These are phyloP conservation scores for Lipomyces mesembrius DNA, from an alignment of 805 yeast genomes.

Conservation along the genomic window DNA sequence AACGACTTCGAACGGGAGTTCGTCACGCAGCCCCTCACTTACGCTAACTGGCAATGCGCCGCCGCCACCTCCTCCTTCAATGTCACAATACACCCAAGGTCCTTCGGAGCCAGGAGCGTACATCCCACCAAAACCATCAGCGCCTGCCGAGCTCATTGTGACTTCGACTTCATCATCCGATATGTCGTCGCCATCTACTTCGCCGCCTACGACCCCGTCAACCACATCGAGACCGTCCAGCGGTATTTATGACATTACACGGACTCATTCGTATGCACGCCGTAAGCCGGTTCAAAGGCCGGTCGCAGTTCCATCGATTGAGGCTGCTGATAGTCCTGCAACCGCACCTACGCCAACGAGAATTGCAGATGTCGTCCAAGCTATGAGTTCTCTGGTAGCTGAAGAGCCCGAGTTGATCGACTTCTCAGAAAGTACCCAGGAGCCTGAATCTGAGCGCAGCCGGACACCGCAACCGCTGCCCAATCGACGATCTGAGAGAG, in stretches of 20 bases:
- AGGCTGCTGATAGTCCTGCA: neutral
- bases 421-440: neutral
- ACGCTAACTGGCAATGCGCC: slow-evolving; percentile 5
- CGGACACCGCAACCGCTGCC: neutral
- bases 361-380: neutral
- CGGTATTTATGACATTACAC: neutral
- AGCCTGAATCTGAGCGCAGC: neutral
- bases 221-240: slow-evolving; percentile 5
- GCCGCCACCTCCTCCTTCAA: slow-evolving; percentile 27
- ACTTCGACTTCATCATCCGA: neutral
- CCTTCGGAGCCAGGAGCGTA: slow-evolving; percentile 24
- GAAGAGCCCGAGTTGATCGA: slow-evolving; percentile 2
- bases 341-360: neutral
- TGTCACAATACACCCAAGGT: slow-evolving; percentile 12
- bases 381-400: neutral
- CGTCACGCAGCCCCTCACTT: neutral
- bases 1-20: neutral
- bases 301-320: neutral
- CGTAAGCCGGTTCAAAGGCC: slow-evolving; percentile 23
- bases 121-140: slow-evolving; percentile 11
- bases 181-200: slow-evolving; percentile 12
- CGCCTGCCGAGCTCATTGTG: neutral
- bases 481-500: neutral
- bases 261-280: neutral
- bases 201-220: slow-evolving; percentile 15